Base-by-base conservation (phyloP, 2,329 filamentous ascomycete genomes). In the Ophiocordyceps camponoti-rufipedis region DNA sequence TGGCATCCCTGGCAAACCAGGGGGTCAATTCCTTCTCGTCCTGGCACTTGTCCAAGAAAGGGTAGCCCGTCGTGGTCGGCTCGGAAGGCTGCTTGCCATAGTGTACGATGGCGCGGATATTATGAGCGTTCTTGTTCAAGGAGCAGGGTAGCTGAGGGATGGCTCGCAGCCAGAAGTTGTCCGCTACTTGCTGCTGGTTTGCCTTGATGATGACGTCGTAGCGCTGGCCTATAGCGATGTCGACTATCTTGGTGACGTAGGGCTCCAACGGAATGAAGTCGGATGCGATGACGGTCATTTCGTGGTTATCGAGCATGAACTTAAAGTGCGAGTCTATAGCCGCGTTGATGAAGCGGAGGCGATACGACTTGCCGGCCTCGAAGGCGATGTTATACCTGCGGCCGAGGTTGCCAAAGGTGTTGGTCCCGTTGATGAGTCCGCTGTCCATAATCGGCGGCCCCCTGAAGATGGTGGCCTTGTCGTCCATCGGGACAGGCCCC, bases 251-350 rank as follows among this genome's bases (percentile, higher is more conserved):
- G 1, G 74, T 68, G 1, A 58, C 58, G 48, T 71, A 80, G 0
- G 76, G 75, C 23, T 63, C 52, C 19, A 81, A 64, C 2, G 75
- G 72, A 0, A 80, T 71, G 4, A 80, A 58, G 48, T 79, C 78
- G n/a, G 58, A 61, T 0, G 68, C 64, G 39, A 81, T 75, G 33
- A 81, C 74, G 0, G 63, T 70, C 51, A 81, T 55, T 0, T 54
- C 66, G 55, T 81, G 77, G 44, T 70, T 67, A 55, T 75, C 72
- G 47, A 75, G 72, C 33, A 61, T 63, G 51, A 75, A 74, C 48
- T 65, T 64, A 55, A 65, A 57, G 49, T 62, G 59, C 0, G 59
- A 63, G 35, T 69, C 66, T n/a, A 65, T 54, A 29, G 65, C 65
- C 1, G 56, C 61, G 52, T 73, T 73, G 46, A 74, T 59, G 5